A percentile compares a stretch with the other conserved stretches of the same genome.
Evolutionary conservation across 2,329 filamentous ascomycete genomes (phyloP).

Genomic region (Achaetomium macrosporum): DNA sequence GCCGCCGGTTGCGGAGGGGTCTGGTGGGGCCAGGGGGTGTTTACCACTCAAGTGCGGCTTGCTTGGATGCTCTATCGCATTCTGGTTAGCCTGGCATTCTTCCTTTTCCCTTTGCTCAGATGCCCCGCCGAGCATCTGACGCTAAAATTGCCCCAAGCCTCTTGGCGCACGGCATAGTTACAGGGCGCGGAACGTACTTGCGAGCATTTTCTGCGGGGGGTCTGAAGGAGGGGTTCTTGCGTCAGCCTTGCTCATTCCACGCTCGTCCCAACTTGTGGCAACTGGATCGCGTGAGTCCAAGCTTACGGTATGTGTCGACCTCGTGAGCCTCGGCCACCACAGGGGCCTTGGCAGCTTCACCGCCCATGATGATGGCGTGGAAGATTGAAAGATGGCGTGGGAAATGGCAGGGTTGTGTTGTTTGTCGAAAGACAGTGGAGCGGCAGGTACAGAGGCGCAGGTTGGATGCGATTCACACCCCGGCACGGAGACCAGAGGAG

Average conservation of each 20-base stretch:
- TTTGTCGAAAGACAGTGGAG: constrained; percentile 1
- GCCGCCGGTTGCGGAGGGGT: constrained; percentile 10
- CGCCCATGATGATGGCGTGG: constrained; percentile 37
- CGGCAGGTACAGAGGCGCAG: neutral
- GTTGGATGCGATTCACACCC: neutral
- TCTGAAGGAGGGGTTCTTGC: constrained; percentile 36
- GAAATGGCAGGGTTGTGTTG: constrained; percentile 15
- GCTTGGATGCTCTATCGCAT: constrained; percentile 57
- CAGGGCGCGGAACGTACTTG: constrained; percentile 45
- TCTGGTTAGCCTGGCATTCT: constrained; percentile 30
- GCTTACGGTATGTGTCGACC: constrained; percentile 67
- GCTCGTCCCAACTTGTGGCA: neutral
- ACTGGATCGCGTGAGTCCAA: neutral
- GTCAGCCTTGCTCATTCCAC: constrained; percentile 15
- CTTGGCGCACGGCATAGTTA: constrained; percentile 3
- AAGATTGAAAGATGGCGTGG: constrained; percentile 8
- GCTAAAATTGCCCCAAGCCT: neutral
- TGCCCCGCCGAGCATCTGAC: constrained; percentile 7
- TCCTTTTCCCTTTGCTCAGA: constrained; percentile 23
- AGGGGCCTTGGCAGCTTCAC: constrained; percentile 41
- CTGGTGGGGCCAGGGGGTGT: constrained; percentile 23
- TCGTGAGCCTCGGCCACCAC: constrained; percentile 71
- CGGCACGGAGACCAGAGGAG: neutral
- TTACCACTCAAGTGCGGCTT: constrained; percentile 62
- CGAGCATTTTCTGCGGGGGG: constrained; percentile 61